A percentile compares a stretch with the other conserved stretches of the same genome.
Conservation (phyloP, 179 eudicot genomes). For the Spinacia oleracea region DNA sequence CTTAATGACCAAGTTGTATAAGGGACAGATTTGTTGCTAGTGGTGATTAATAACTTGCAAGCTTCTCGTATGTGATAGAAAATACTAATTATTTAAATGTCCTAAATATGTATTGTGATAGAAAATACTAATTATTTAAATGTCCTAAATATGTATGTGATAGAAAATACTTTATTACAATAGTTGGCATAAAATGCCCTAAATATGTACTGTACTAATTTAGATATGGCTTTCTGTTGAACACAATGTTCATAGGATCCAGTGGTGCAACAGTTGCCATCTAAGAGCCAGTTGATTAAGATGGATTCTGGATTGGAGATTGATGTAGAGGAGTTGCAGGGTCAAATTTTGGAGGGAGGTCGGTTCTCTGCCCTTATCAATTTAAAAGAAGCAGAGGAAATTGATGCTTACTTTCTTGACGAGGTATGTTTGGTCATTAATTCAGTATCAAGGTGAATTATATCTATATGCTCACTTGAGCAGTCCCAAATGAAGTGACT, state of each 20-base stretch:
- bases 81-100: not conserved
- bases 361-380: slow-evolving; percentile 24
- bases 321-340: slow-evolving; percentile 22
- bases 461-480: not conserved
- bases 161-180: not conserved
- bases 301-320: slow-evolving; percentile 14
- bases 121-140: not conserved
- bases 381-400: slow-evolving; percentile 29
- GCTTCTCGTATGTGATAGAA: not conserved
- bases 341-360: slow-evolving; percentile 23
- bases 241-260: slow-evolving; percentile 12
- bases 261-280: slow-evolving; percentile 11
- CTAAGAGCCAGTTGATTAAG: not conserved
- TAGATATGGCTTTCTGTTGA: not conserved
- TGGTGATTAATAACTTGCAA: not conserved
- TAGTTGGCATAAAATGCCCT: not conserved
- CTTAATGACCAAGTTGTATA: not conserved
- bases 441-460: not conserved
- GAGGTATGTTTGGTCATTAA: slow-evolving; percentile 24
- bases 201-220: slow-evolving; percentile 10
- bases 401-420: slow-evolving; percentile 27
- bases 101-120: no score
- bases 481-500: not conserved
- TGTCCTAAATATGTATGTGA: no score
- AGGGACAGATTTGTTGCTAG: not conserved